phyloP scores from a whole-genome alignment of 2,329 filamentous ascomycete species.

The Niveomyces coronatus region DNA sequence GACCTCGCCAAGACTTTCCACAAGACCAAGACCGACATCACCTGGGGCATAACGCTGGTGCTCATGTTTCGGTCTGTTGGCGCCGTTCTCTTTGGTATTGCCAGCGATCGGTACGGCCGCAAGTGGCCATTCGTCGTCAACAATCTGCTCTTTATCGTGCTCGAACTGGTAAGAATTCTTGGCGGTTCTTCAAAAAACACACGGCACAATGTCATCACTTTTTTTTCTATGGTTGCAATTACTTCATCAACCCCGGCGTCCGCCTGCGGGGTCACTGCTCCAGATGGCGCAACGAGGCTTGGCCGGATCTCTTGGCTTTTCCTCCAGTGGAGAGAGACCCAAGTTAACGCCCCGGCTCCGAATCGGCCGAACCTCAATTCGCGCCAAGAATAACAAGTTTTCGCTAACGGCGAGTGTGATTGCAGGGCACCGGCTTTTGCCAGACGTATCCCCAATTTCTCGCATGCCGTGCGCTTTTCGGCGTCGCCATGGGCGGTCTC shows the following conservation, averaged over 20 bases:
- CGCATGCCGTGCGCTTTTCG: slow-evolving; percentile 64
- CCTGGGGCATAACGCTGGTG: slow-evolving; percentile 54
- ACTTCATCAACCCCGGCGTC: too few species aligned
- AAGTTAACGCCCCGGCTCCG: slow-evolving; percentile 2
- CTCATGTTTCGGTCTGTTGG: slow-evolving; percentile 51
- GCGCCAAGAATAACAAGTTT: background rate
- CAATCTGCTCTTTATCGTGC: slow-evolving; percentile 59
- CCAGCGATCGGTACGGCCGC: slow-evolving; percentile 45
- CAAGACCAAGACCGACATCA: slow-evolving; percentile 46
- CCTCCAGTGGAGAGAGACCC: background rate
- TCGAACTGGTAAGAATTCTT: slow-evolving; percentile 55
- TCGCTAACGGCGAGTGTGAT: background rate
- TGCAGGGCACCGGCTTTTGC: slow-evolving; percentile 55
- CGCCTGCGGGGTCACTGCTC: background rate
- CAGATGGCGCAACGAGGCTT: slow-evolving; percentile 2
- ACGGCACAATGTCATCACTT: too few species aligned
- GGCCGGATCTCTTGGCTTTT: slow-evolving; percentile 7
- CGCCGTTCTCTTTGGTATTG: slow-evolving; percentile 43
- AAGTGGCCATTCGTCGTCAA: slow-evolving; percentile 70
- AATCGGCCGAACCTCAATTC: background rate
- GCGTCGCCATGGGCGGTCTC: slow-evolving; percentile 71
- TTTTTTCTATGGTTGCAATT: too few species aligned
- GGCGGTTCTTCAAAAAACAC: too few species aligned
- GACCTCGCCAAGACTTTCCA: slow-evolving; percentile 43
- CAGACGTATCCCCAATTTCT: slow-evolving; percentile 61